These are phyloP conservation scores for Haematococcus lacustris DNA, from an alignment of 139 green algal species.

Conservation along the genomic window DNA sequence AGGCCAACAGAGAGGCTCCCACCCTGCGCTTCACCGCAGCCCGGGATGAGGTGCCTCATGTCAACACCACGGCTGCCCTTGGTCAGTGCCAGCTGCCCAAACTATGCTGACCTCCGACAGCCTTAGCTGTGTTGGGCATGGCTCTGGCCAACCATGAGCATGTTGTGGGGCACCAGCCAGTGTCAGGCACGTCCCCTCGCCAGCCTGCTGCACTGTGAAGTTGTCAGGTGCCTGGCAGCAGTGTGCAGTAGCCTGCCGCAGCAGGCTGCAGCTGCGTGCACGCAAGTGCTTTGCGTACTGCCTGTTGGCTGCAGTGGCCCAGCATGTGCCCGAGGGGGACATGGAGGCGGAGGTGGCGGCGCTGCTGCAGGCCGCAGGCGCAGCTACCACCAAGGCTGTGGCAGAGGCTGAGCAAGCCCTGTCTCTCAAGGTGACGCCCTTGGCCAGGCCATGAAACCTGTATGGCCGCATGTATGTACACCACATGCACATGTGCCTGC, in stretches of 20 bases:
- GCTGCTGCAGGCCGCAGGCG: constrained; percentile 63
- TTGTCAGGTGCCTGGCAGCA: no score
- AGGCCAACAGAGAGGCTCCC: constrained; percentile 84
- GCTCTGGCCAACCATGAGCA: no score
- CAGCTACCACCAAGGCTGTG: constrained; percentile 39
- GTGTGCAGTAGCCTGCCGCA: no score
- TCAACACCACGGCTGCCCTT: constrained; percentile 48
- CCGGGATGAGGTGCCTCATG: constrained; percentile 24
- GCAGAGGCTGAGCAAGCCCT: constrained; percentile 63
- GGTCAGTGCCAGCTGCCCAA: not conserved
- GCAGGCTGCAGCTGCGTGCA: not conserved
- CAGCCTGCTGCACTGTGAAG: no score
- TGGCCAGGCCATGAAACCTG: no score
- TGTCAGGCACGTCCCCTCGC: no score
- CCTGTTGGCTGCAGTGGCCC: constrained; percentile 33
- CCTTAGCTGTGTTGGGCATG: no score
- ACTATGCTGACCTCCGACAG: no score
- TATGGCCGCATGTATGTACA: no score
- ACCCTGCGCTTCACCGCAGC: constrained; percentile 70
- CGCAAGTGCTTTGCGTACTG: no score
- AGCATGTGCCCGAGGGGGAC: constrained; percentile 50
- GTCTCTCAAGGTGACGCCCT: constrained; percentile 53
- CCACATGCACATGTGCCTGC: no score
- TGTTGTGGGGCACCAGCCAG: no score
- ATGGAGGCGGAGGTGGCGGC: constrained; percentile 84